Evolutionary conservation across 2,329 filamentous ascomycete species (phyloP).

Genomic region (Didymella glomerata): DNA sequence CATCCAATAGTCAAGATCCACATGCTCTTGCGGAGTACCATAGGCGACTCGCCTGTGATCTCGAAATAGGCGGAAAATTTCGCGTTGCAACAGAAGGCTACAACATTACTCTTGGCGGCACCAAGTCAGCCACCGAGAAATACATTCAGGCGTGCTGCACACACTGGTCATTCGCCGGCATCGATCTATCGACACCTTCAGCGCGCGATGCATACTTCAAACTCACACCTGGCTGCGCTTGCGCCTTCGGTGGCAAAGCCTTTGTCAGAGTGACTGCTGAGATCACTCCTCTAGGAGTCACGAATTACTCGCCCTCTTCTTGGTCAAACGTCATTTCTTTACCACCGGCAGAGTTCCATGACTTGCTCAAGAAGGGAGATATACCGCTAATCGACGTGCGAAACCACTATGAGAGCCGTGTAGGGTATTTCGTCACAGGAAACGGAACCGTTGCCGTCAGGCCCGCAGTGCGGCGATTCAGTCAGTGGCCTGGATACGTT

Average conservation of each 20-base stretch:
- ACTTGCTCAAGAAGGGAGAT: constrained; percentile 25
- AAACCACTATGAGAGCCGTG: constrained; percentile 39
- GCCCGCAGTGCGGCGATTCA: constrained; percentile 35
- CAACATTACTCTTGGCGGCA: constrained; percentile 37
- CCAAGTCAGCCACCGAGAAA: constrained; percentile 14
- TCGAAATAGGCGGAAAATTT: constrained; percentile 31
- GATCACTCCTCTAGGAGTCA: constrained; percentile 36
- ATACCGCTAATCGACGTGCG: constrained; percentile 34
- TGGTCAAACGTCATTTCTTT: constrained; percentile 32
- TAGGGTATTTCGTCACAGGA: constrained; percentile 35
- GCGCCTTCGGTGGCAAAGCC: constrained; percentile 26
- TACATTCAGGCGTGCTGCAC: constrained; percentile 28
- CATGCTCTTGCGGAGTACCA: constrained; percentile 29
- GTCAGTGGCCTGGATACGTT: constrained; percentile 38
- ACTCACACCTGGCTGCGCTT: constrained; percentile 34
- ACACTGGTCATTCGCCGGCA: constrained; percentile 35
- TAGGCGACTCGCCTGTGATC: constrained; percentile 13
- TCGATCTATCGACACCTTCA: constrained; percentile 21
- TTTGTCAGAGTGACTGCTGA: constrained; percentile 31
- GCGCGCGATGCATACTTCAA: constrained; percentile 31
- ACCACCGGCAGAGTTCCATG: constrained; percentile 31
- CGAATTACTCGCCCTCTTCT: constrained; percentile 32
- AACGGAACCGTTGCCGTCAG: constrained; percentile 28
- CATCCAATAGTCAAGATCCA: constrained; percentile 11
- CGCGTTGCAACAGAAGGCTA: constrained; percentile 35